A percentile compares a stretch with the other conserved stretches of the same genome.
Evolutionary conservation across 1,284 basidiomycete species (phyloP).

Genomic region (Leccinum pachyderme): DNA sequence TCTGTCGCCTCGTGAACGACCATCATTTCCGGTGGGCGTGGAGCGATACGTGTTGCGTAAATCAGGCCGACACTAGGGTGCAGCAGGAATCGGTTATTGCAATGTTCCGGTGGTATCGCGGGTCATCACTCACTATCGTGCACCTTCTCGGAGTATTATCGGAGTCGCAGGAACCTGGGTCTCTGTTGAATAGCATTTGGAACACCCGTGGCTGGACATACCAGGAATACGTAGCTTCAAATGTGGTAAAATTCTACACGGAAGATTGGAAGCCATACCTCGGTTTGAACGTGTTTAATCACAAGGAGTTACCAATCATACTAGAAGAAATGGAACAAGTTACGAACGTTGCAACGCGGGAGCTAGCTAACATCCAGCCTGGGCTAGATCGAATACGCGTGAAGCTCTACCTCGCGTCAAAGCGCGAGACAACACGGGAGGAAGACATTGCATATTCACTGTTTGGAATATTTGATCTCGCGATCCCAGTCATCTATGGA

Average conservation of each 20-base stretch:
- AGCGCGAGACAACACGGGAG: not conserved
- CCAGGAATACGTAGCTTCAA: not conserved
- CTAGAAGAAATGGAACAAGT: not conserved
- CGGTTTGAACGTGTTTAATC: not conserved
- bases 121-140: not conserved
- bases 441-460: not conserved
- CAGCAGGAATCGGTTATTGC: not conserved
- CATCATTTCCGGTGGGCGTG: not conserved
- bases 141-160: not conserved
- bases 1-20: not conserved
- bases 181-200: not conserved
- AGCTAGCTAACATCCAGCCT: not conserved
- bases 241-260: not conserved
- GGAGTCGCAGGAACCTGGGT: not conserved
- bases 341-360: not conserved
- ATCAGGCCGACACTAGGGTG: not conserved
- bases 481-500: not conserved
- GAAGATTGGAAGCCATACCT: not conserved
- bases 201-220: slow-evolving; percentile 1
- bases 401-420: not conserved
- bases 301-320: not conserved
- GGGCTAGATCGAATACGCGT: not conserved
- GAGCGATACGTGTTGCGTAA: not conserved
- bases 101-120: not conserved
- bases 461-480: not conserved